Base-by-base conservation (phyloP, 2,329 filamentous ascomycete genomes). In the Dryadomyces sulphureus region DNA sequence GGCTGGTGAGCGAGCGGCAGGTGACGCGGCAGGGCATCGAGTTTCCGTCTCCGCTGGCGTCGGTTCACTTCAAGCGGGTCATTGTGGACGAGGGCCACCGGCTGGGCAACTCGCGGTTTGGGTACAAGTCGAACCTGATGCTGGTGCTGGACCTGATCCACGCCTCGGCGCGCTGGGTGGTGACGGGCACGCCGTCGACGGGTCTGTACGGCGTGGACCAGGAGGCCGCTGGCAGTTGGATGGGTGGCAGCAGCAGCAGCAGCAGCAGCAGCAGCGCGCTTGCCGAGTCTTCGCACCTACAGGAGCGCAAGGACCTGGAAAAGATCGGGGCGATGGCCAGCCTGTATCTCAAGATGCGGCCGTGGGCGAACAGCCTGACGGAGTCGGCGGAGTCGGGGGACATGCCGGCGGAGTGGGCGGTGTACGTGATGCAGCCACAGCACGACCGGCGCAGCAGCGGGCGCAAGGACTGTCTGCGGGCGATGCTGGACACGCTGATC, bases 51-150 rank as follows among this genome's bases (percentile, higher is more conserved):
- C 75, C 82, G 0, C 62, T 95, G 17, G 77, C 77, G 35, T 62
- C 75, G 7, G 62, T 95, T 4, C 87, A 86, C 54, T 94, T 90
- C 72, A 81, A 94, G 55, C 74, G 90, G 1, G 80, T 93, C 41
- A 89, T 96, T 40, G 82, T 94, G 17, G 90, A 96, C 52, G 90
- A 95, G 67, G 90, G 90, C 0, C 88, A 95, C 59, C 83, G 75
- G 49, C 79, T 94, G 48, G 85, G 86, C 0, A 81, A 84, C 34
- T 75, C 74, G 1, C 72, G 63, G 2, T 60, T 62, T 6, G 65
- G 66, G 9, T 67, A 66, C 44, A 76, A 69, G 53, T 86, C 77
- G 39, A 68, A 72, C 36, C 55, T 78, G 5, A 63, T 75, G 19
- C 57, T 65, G 2, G 66, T 69, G 2, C 59, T 80, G 1, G 70